Base-by-base conservation (phyloP, 768 basidiomycete genomes). In the Hydnomerulius pinastri region DNA sequence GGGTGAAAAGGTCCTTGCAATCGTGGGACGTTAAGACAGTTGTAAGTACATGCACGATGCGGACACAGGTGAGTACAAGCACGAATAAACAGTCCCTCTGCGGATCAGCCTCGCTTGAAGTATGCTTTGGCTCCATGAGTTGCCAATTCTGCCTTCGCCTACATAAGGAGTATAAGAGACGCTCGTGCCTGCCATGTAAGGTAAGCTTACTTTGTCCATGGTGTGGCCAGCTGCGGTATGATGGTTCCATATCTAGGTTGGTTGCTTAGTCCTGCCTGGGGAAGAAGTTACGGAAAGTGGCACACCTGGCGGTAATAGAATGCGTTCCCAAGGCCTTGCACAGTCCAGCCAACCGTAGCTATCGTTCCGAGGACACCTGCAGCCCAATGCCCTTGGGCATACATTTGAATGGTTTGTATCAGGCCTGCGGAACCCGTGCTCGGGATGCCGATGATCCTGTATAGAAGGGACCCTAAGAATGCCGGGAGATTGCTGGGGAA, bases 371-470 rank as follows among this genome's bases (percentile, higher is more conserved):
- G 77, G 47, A 96, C 76, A 47, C 83, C 97, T 17, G 94, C 87
- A 27, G 81, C 85, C 74, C 90, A 83, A 46, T 83, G 78, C 39
- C 83, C 82, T 38, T 77, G 72, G 2, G 79, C 76, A 66, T 85
- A 96, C 77, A 88, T 82, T 52, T 84, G 77, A 57, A 98, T 90
- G 39, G 87, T 95, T 70, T 94, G 91, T 63, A 98, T 94, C 44
- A 99, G 77, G 13, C 97, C 96, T 23, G 93, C 95, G 39, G 93
- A 92, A 29, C 97, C 97, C 38, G 96, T 96, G 54, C 90, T 91
- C 50, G 94, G 93, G 61, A 97, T 88, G 57, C 96, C 96, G 66
- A 98, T 85, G 68, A 94, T 86, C 90, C 90, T 95, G 59, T 6
- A n/a, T 9, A 41, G 45, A 43, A 42, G 47, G 39, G 64, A 53